phyloP scores from a whole-genome alignment of 306 rosid genomes.

The Vigna radiata region DNA sequence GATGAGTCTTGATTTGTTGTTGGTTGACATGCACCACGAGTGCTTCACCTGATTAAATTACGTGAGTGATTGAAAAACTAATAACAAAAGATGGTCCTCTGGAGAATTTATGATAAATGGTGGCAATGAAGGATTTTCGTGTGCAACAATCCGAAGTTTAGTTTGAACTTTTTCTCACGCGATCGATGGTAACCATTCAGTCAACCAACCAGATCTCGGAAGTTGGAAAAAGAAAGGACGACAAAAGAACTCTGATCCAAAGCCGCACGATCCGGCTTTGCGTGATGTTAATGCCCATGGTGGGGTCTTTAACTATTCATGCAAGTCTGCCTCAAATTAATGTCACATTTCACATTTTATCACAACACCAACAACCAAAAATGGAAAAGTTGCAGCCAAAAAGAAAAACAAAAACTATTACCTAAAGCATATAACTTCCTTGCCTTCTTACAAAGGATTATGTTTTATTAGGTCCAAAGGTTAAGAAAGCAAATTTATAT shows the following conservation, averaged over 20 bases:
- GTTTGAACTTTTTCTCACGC: constrained; percentile 44
- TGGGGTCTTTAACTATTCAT: constrained; percentile 40
- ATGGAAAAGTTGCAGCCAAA: background rate
- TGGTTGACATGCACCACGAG: constrained; percentile 28
- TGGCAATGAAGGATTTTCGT: constrained; percentile 27
- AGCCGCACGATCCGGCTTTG: constrained; percentile 45
- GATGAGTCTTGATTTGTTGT: constrained; percentile 10
- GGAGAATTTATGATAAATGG: constrained; percentile 8
- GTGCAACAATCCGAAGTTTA: constrained; percentile 41
- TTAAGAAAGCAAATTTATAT: too few species aligned
- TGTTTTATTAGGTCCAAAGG: constrained; percentile 26
- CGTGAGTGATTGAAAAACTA: background rate
- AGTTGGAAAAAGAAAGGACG: constrained; percentile 42
- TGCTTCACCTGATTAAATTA: constrained; percentile 16
- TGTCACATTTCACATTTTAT: constrained; percentile 34
- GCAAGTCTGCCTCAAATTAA: background rate
- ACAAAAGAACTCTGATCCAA: constrained; percentile 47
- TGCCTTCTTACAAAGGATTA: constrained; percentile 15
- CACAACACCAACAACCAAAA: constrained; percentile 14
- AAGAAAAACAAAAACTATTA: background rate
- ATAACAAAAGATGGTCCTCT: background rate
- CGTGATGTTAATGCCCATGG: constrained; percentile 24
- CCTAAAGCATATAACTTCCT: constrained; percentile 16
- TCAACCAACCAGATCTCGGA: constrained; percentile 42
- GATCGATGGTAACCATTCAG: constrained; percentile 41